Evolutionary conservation across 768 basidiomycete genomes (phyloP).

Genomic region (Megacollybia marginata): DNA sequence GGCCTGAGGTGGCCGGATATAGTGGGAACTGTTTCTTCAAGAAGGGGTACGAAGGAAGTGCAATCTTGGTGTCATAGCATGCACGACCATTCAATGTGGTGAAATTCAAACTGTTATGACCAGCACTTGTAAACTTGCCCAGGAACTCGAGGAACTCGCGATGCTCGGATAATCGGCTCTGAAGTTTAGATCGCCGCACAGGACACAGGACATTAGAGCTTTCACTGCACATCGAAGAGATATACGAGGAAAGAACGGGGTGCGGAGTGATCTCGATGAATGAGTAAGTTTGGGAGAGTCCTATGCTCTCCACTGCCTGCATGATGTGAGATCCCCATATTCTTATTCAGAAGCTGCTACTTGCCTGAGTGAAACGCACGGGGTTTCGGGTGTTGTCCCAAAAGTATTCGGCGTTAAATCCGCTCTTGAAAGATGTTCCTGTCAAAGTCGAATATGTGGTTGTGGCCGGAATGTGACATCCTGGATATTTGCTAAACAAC

Average conservation of each 20-base stretch:
- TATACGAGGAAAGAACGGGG: conserved; percentile 28
- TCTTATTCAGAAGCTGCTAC: conserved; percentile 13
- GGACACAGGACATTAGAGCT: conserved; percentile 11
- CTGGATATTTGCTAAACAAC: conserved; percentile 12
- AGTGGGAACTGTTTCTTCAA: conserved; percentile 14
- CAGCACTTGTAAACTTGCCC: conserved; percentile 4
- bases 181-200: conserved; percentile 12
- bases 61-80: conserved; percentile 3
- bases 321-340: neutral
- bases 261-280: conserved; percentile 33
- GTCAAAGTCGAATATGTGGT: conserved; percentile 30
- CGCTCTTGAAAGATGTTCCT: conserved; percentile 13
- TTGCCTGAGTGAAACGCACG: conserved; percentile 27
- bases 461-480: conserved; percentile 5
- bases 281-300: neutral
- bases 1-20: neutral
- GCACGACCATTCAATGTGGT: conserved; percentile 17
- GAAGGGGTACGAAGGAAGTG: conserved; percentile 22
- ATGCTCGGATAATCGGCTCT: neutral
- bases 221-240: conserved; percentile 12
- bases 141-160: neutral
- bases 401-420: conserved; percentile 29
- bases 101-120: conserved; percentile 26
- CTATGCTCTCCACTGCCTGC: too few relatives aligned
- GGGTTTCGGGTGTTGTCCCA: conserved; percentile 31